Conservation (phyloP, 352 stramenopile species). For the Pythium brachiatum region DNA sequence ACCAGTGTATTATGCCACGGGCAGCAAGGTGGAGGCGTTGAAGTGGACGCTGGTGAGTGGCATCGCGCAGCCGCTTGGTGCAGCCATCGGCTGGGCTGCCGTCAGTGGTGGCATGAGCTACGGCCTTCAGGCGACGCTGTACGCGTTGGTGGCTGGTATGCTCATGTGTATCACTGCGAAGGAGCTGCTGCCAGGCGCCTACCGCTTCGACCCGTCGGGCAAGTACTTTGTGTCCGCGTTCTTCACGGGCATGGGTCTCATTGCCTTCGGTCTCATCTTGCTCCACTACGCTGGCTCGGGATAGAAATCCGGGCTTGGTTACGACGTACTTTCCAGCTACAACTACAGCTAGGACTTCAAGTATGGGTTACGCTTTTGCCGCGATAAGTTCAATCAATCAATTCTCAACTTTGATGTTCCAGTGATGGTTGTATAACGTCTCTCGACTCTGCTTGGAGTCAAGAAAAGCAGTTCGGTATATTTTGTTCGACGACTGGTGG, state of each 20-base stretch:
- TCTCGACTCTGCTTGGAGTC: too few relatives aligned
- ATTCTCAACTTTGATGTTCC: not conserved
- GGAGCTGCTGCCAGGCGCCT: constrained; percentile 89
- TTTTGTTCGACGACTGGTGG: too few relatives aligned
- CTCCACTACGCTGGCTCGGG: constrained; percentile 72
- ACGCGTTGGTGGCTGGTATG: constrained; percentile 92
- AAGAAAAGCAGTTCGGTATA: too few relatives aligned
- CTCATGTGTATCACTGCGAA: constrained; percentile 91
- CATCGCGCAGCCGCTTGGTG: constrained; percentile 88
- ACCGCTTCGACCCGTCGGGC: constrained; percentile 87
- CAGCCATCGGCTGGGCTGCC: constrained; percentile 79
- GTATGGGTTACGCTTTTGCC: not conserved
- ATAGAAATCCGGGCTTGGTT: too few relatives aligned
- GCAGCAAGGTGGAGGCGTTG: constrained; percentile 90
- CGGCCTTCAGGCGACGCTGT: constrained; percentile 86
- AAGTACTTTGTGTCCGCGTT: constrained; percentile 86
- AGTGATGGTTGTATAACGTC: too few relatives aligned
- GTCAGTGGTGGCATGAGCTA: constrained; percentile 53
- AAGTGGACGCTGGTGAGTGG: constrained; percentile 87
- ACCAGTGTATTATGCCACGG: constrained; percentile 95
- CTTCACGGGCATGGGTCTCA: constrained; percentile 86
- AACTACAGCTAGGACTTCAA: too few relatives aligned
- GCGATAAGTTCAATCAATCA: not conserved
- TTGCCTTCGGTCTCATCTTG: constrained; percentile 87
- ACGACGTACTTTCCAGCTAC: too few relatives aligned